A percentile compares a stretch with the other conserved stretches of the same genome.
phyloP scores from a whole-genome alignment of 768 basidiomycete species.

The Termitomyces sp. region DNA sequence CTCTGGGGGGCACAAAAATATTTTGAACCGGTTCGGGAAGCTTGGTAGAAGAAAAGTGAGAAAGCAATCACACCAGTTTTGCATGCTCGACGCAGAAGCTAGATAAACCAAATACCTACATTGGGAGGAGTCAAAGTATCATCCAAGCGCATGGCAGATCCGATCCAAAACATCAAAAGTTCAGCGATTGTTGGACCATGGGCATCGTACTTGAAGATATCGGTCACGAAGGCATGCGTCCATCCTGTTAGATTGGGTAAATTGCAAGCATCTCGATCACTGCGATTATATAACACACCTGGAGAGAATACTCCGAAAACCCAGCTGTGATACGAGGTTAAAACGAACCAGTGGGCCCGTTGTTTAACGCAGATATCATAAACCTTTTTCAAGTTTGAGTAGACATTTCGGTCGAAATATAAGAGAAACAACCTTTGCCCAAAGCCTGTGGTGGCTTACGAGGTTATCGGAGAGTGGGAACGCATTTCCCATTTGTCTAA shows the following conservation, averaged over 20 bases:
- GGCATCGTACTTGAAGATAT: constrained; percentile 34
- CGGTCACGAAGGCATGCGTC: constrained; percentile 46
- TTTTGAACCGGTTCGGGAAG: constrained; percentile 33
- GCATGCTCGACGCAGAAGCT: background rate
- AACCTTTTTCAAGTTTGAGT: constrained; percentile 26
- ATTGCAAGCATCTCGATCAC: background rate
- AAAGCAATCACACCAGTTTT: constrained; percentile 11
- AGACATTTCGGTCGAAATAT: background rate
- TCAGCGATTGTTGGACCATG: constrained; percentile 44
- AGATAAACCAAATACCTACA: constrained; percentile 25
- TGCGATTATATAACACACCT: constrained; percentile 26
- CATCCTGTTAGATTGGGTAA: constrained; percentile 32
- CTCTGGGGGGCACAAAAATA: constrained; percentile 19
- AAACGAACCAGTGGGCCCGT: constrained; percentile 47
- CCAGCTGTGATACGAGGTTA: constrained; percentile 59
- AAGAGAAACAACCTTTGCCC: constrained; percentile 44
- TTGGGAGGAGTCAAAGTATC: constrained; percentile 28
- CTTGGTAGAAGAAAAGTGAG: constrained; percentile 27
- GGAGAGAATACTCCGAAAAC: constrained; percentile 55
- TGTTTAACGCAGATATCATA: constrained; percentile 51
- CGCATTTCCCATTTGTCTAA: constrained; percentile 23
- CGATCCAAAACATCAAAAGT: constrained; percentile 48
- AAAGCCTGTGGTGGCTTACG: constrained; percentile 45
- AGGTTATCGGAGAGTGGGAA: constrained; percentile 22
- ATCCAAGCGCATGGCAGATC: constrained; percentile 40